Percentiles rank a stretch among this genome's conserved stretches.
phyloP scores from a whole-genome alignment of 768 basidiomycete species.

The Omphalotus guepiniiformis region DNA sequence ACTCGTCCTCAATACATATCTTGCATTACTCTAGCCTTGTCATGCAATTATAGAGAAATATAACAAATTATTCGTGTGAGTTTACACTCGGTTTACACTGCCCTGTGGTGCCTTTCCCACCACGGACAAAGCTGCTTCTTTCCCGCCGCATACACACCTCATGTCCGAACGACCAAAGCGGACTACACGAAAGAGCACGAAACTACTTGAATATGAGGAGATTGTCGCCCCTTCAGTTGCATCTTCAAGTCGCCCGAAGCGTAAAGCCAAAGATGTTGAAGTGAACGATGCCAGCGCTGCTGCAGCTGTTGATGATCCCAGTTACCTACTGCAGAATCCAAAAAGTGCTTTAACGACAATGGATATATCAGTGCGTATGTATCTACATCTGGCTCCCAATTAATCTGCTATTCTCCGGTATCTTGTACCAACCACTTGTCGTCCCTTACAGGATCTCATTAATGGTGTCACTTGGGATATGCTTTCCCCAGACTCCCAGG shows the following conservation, averaged over 20 bases:
- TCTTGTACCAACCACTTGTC: slow-evolving; percentile 8
- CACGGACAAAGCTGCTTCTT: too few species aligned
- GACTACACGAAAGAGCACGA: background rate
- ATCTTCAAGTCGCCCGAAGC: background rate
- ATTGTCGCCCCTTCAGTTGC: background rate
- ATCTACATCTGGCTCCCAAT: slow-evolving; percentile 6
- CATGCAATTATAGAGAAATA: too few species aligned
- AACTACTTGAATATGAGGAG: background rate
- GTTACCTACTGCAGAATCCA: slow-evolving; percentile 37
- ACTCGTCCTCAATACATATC: too few species aligned
- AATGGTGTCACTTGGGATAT: slow-evolving; percentile 42
- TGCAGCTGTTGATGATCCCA: slow-evolving; percentile 26
- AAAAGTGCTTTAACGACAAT: slow-evolving; percentile 46
- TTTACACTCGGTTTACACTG: too few species aligned
- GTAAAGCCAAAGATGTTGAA: slow-evolving; percentile 5
- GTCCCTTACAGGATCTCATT: slow-evolving; percentile 39
- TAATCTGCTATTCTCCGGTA: too few species aligned
- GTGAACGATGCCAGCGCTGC: background rate
- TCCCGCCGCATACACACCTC: background rate
- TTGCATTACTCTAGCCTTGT: too few species aligned
- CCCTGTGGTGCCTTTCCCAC: too few species aligned
- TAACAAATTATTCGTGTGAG: too few species aligned
- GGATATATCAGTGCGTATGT: slow-evolving; percentile 45
- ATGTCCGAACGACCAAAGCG: slow-evolving; percentile 5
- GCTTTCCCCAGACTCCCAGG: slow-evolving; percentile 38